phyloP scores from a whole-genome alignment of 2,329 filamentous ascomycete genomes.

The Mariannaea sp. region DNA sequence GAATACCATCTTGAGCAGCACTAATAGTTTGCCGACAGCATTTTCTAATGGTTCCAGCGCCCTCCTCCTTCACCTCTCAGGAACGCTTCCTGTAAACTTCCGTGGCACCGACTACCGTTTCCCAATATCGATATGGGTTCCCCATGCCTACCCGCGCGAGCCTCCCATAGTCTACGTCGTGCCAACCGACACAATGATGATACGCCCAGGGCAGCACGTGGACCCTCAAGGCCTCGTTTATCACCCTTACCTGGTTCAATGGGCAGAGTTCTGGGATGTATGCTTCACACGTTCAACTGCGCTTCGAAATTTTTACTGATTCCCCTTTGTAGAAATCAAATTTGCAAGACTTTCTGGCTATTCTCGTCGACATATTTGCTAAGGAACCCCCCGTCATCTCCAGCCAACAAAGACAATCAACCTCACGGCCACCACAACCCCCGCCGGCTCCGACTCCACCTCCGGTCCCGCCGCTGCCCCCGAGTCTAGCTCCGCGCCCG shows the following conservation, averaged over 20 bases:
- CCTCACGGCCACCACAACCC: conserved; percentile 32
- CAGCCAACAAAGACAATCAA: conserved; percentile 60
- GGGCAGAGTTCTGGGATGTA: conserved; percentile 89
- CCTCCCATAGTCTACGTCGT: conserved; percentile 87
- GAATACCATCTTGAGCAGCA: conserved; percentile 8
- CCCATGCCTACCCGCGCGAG: conserved; percentile 85
- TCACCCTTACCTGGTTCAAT: conserved; percentile 91
- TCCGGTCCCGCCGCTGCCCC: conserved; percentile 73
- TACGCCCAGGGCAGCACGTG: conserved; percentile 92
- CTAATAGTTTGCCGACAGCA: conserved; percentile 56
- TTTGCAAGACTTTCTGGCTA: conserved; percentile 78
- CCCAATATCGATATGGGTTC: conserved; percentile 90
- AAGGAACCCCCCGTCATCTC: conserved; percentile 93
- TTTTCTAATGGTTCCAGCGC: conserved; percentile 88
- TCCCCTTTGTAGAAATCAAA: conserved; percentile 69
- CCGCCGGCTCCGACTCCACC: conserved; percentile 56
- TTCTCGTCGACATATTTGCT: conserved; percentile 85
- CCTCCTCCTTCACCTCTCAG: conserved; percentile 82
- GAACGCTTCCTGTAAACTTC: conserved; percentile 90
- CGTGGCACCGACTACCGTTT: conserved; percentile 89
- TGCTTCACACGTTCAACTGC: conserved; percentile 41
- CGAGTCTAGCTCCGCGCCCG: conserved; percentile 59
- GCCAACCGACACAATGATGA: conserved; percentile 84
- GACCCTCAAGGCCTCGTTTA: conserved; percentile 92
- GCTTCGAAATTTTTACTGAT: conserved; percentile 10